Conservation (phyloP, 768 basidiomycete genomes). For the Cyclocybe cylindracea region DNA sequence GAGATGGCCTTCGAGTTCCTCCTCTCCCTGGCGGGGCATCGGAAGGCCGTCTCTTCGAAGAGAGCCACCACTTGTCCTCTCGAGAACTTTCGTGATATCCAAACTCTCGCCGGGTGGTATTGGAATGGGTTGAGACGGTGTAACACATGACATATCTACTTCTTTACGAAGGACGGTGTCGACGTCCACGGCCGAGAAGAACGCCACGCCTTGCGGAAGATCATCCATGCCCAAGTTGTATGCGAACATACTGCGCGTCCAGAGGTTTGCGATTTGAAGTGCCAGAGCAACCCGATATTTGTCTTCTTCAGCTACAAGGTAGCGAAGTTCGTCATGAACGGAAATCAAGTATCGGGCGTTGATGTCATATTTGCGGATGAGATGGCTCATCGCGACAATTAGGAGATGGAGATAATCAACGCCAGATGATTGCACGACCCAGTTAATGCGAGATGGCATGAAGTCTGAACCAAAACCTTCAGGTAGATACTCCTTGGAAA, state of each 20-base stretch:
- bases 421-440: slow-evolving; percentile 98
- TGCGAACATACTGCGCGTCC: slow-evolving; percentile 92
- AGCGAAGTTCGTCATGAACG: slow-evolving; percentile 96
- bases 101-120: slow-evolving; percentile 90
- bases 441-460: slow-evolving; percentile 96
- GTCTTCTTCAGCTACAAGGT: slow-evolving; percentile 88
- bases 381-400: slow-evolving; percentile 92
- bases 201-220: slow-evolving; percentile 92
- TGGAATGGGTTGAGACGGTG: slow-evolving; percentile 83
- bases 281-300: slow-evolving; percentile 90
- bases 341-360: slow-evolving; percentile 92
- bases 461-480: slow-evolving; percentile 82
- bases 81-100: slow-evolving; percentile 65
- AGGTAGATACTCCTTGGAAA: slow-evolving; percentile 88
- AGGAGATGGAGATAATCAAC: slow-evolving; percentile 98
- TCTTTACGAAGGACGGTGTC: slow-evolving; percentile 93
- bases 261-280: slow-evolving; percentile 91
- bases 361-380: slow-evolving; percentile 80
- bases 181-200: slow-evolving; percentile 96
- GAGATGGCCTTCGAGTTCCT: slow-evolving; percentile 30
- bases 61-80: slow-evolving; percentile 70
- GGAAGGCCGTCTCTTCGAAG: slow-evolving; percentile 58
- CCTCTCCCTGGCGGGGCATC: slow-evolving; percentile 41
- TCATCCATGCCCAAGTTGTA: slow-evolving; percentile 95
- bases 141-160: slow-evolving; percentile 93